These are phyloP conservation scores for Sisymbrium altissimum DNA, from an alignment of 345 rosid genomes.

Conservation along the genomic window DNA sequence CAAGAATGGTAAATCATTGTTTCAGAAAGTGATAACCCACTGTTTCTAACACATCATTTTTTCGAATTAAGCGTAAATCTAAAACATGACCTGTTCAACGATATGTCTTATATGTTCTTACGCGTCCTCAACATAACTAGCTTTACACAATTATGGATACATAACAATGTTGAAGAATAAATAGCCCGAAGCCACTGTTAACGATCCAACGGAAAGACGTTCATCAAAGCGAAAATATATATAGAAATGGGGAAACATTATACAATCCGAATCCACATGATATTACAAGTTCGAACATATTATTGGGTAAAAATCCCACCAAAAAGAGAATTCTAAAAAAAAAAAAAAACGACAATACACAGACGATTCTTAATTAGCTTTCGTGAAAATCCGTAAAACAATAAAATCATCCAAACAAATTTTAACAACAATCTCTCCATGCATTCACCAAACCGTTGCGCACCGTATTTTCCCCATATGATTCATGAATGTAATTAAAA, in stretches of 20 bases:
- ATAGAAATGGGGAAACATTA: background rate
- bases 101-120: background rate
- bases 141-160: too few species aligned
- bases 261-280: background rate
- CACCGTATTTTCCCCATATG: background rate
- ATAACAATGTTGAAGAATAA: too few species aligned
- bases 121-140: background rate
- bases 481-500: slow-evolving; percentile 1
- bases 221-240: background rate
- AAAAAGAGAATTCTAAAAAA: background rate
- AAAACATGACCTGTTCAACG: background rate
- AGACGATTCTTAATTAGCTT: slow-evolving; percentile 18
- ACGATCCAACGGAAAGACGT: background rate
- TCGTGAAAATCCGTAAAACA: slow-evolving; percentile 12
- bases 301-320: slow-evolving; percentile 6
- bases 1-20: background rate
- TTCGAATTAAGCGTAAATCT: background rate
- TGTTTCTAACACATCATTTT: background rate
- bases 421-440: slow-evolving; percentile 22
- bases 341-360: slow-evolving; percentile 1
- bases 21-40: background rate
- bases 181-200: too few species aligned
- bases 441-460: background rate
- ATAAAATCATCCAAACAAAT: slow-evolving; percentile 24
- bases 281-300: slow-evolving; percentile 25